These are phyloP conservation scores for Mucor saturninus DNA, from an alignment of 371 early-diverging fungal species.

Conservation along the genomic window DNA sequence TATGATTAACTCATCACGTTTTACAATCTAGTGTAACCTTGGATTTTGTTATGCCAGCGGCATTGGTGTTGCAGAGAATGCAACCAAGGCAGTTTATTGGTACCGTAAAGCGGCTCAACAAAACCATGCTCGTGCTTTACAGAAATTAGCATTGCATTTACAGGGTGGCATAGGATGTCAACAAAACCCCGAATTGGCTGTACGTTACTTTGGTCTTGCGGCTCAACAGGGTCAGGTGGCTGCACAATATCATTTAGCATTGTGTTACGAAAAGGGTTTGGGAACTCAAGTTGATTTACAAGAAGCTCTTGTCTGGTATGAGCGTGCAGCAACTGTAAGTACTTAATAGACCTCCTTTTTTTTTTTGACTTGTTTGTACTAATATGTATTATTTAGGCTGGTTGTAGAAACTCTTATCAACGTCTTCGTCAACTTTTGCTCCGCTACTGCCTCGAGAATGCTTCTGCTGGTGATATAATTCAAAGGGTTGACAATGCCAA, in stretches of 20 bases:
- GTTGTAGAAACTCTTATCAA: conserved; percentile 55
- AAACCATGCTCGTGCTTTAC: conserved; percentile 67
- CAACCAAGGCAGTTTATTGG: conserved; percentile 58
- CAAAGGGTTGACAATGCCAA: conserved; percentile 11
- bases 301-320: conserved; percentile 70
- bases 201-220: conserved; percentile 62
- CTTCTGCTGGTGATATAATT: conserved; percentile 17
- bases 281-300: conserved; percentile 61
- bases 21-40: conserved; percentile 54
- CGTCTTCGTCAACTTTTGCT: conserved; percentile 49
- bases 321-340: conserved; percentile 63
- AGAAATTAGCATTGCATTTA: conserved; percentile 80
- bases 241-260: conserved; percentile 68
- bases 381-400: conserved; percentile 25
- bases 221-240: conserved; percentile 69
- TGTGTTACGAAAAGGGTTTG: conserved; percentile 69
- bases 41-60: conserved; percentile 78
- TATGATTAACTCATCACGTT: background rate
- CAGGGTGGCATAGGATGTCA: conserved; percentile 75
- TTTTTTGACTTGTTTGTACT: background rate
- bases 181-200: conserved; percentile 59
- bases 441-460: conserved; percentile 43
- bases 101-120: conserved; percentile 71
- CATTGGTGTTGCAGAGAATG: conserved; percentile 68
- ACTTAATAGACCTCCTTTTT: background rate